phyloP scores from a whole-genome alignment of 2,329 filamentous ascomycete species.

The Arthroderma sp. region DNA sequence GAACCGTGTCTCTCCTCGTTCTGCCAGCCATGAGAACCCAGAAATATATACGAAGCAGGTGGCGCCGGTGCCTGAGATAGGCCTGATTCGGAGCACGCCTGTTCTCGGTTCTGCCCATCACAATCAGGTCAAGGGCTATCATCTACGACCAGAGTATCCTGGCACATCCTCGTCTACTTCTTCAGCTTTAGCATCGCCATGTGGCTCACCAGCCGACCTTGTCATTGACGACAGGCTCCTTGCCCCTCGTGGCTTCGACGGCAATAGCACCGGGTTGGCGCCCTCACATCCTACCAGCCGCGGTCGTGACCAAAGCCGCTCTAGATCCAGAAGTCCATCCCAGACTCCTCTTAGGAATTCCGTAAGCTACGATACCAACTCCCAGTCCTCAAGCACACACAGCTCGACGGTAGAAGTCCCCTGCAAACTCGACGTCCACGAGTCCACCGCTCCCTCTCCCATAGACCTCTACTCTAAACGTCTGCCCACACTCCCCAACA shows the following conservation, averaged over 20 bases:
- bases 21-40: slow-evolving; percentile 14
- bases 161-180: neutral
- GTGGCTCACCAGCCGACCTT: slow-evolving; percentile 1
- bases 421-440: neutral
- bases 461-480: slow-evolving; percentile 23
- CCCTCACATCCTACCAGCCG: neutral
- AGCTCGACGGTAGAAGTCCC: neutral
- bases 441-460: neutral
- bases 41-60: neutral
- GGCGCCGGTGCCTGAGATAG: neutral
- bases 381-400: neutral
- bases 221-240: neutral
- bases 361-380: neutral
- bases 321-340: neutral
- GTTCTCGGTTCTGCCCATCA: neutral
- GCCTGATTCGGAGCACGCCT: neutral
- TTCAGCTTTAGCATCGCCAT: neutral
- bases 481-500: slow-evolving; percentile 36
- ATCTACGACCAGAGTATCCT: neutral
- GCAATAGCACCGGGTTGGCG: neutral
- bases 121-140: neutral
- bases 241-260: neutral
- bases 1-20: slow-evolving; percentile 22
- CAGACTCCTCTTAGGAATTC: neutral
- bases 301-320: neutral